Evolutionary conservation across 2,329 filamentous ascomycete genomes (phyloP).

Genomic region (Penicillium freii): DNA sequence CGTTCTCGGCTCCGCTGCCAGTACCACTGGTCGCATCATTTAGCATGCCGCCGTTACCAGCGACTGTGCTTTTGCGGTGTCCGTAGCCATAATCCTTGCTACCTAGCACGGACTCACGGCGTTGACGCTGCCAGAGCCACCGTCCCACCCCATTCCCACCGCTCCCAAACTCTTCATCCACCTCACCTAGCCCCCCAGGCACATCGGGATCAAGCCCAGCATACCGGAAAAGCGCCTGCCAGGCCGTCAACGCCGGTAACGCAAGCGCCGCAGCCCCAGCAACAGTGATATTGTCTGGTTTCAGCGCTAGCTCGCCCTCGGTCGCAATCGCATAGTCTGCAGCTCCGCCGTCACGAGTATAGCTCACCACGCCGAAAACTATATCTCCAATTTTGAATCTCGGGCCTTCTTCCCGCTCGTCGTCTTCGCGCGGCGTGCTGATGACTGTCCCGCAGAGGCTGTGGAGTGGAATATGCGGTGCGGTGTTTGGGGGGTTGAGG

Average conservation of each 20-base stretch:
- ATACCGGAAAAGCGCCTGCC: constrained; percentile 43
- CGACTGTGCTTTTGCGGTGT: constrained; percentile 2
- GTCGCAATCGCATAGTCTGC: constrained; percentile 42
- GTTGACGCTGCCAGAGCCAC: constrained; percentile 6
- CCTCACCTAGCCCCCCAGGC: constrained; percentile 1
- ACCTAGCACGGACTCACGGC: constrained; percentile 2
- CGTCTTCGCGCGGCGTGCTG: constrained; percentile 33
- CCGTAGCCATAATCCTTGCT: constrained; percentile 6
- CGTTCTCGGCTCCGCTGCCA: constrained; percentile 2
- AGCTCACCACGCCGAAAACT: constrained; percentile 41
- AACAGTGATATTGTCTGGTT: constrained; percentile 38
- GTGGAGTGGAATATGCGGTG: constrained; percentile 41
- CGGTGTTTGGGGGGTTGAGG: constrained; percentile 30
- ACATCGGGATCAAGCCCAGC: constrained; percentile 32
- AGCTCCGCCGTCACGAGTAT: constrained; percentile 41
- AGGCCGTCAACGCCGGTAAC: constrained; percentile 41
- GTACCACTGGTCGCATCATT: constrained; percentile 6
- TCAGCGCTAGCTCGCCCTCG: constrained; percentile 40
- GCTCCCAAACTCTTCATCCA: neutral
- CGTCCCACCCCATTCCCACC: constrained; percentile 1
- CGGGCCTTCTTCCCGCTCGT: constrained; percentile 32
- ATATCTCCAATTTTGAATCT: constrained; percentile 42
- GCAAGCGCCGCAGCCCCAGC: constrained; percentile 40
- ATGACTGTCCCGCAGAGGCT: constrained; percentile 43
- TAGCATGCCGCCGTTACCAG: neutral